Conservation (phyloP, 768 basidiomycete species). For the Trametes maxima region DNA sequence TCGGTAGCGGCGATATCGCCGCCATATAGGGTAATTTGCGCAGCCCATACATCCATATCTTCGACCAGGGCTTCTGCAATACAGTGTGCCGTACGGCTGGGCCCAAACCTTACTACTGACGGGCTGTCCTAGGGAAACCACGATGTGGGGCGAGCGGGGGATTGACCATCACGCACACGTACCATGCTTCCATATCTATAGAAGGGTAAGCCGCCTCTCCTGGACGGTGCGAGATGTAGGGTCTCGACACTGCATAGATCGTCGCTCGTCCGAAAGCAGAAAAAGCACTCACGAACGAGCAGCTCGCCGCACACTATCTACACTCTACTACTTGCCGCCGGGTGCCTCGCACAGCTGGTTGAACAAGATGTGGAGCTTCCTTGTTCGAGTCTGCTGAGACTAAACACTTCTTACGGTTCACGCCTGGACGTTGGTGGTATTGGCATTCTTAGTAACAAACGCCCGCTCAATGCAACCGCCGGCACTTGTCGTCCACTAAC, state of each 20-base stretch:
- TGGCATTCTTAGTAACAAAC: too few species aligned
- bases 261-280: conserved; percentile 1
- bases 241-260: conserved; percentile 13
- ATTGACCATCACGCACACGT: neutral
- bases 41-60: too few species aligned
- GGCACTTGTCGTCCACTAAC: too few species aligned
- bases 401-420: neutral
- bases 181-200: neutral
- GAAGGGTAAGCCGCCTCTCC: neutral
- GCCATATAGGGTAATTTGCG: too few species aligned
- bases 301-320: neutral
- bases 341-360: conserved; percentile 8
- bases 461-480: too few species aligned
- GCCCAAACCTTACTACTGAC: too few species aligned
- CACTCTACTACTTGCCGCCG: conserved; percentile 18
- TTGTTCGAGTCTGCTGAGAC: neutral
- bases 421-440: too few species aligned
- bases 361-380: neutral
- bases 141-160: neutral
- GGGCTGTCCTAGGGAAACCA: neutral
- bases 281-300: neutral
- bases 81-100: too few species aligned
- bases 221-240: neutral
- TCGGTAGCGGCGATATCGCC: too few species aligned
- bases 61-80: too few species aligned